Conservation (phyloP, 345 rosid genomes). For the Ceriops decandra region DNA sequence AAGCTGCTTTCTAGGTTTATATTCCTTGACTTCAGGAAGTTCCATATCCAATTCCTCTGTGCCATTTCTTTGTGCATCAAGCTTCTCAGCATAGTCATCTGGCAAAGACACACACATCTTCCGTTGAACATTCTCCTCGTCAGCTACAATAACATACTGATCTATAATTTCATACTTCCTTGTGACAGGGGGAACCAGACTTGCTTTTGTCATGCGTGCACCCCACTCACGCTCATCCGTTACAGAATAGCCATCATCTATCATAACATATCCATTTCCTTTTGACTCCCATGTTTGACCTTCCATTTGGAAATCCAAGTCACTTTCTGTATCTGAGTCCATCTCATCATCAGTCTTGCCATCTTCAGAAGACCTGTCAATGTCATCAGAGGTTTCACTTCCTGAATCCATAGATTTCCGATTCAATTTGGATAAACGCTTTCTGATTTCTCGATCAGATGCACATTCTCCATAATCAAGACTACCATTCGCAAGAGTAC, state of each 20-base stretch:
- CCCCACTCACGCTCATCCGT: constrained; percentile 99
- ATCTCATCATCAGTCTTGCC: constrained; percentile 61
- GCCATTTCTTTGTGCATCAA: constrained; percentile 80
- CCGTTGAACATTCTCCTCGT: constrained; percentile 79
- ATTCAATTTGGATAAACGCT: constrained; percentile 77
- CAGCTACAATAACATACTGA: constrained; percentile 72
- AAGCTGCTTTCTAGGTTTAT: constrained; percentile 82
- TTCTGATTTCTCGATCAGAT: constrained; percentile 89
- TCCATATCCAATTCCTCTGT: constrained; percentile 96
- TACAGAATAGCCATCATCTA: constrained; percentile 58
- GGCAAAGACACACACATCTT: constrained; percentile 94
- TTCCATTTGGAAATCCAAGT: constrained; percentile 62
- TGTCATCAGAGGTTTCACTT: constrained; percentile 88
- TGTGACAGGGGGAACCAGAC: constrained; percentile 98
- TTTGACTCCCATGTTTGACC: constrained; percentile 54
- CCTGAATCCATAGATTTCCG: constrained; percentile 77
- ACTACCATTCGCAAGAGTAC: constrained; percentile 45
- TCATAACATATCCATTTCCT: constrained; percentile 50
- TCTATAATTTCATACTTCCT: constrained; percentile 95
- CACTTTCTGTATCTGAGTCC: constrained; percentile 87
- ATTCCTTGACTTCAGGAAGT: constrained; percentile 99
- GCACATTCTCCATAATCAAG: constrained; percentile 67
- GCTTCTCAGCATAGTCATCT: constrained; percentile 94
- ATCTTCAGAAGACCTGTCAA: constrained; percentile 58
- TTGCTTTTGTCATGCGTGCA: constrained; percentile 97